phyloP scores from a whole-genome alignment of 176 grass and related monocot species.

The Cenchrus americanus region DNA sequence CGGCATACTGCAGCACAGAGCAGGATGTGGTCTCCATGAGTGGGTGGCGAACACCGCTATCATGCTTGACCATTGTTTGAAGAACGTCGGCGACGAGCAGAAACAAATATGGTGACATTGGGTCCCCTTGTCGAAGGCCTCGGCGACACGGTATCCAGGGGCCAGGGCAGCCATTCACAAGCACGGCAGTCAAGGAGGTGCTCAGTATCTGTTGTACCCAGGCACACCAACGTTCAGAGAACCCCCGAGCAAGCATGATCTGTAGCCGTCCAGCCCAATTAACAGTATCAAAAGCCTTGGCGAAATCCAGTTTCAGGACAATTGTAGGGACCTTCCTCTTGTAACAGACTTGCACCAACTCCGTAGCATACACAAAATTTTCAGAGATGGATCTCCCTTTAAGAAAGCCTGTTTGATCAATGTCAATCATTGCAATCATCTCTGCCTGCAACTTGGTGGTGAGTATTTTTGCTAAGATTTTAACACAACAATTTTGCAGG shows the following conservation, averaged over 20 bases:
- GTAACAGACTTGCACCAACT: background rate
- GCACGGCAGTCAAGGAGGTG: fast-evolving
- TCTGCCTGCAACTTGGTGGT: background rate
- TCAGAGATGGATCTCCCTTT: background rate
- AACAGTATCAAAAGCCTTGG: too few relatives aligned
- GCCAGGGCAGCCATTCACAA: background rate
- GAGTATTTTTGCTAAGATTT: background rate
- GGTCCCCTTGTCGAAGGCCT: background rate
- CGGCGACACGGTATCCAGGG: background rate
- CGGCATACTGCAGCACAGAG: background rate
- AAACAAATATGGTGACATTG: background rate
- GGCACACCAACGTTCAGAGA: fast-evolving
- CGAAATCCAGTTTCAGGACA: background rate
- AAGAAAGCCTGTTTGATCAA: background rate
- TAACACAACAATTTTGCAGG: background rate
- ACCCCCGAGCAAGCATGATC: too few relatives aligned
- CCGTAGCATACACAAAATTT: background rate
- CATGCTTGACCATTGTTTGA: fast-evolving
- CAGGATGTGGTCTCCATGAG: fast-evolving
- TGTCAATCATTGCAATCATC: background rate
- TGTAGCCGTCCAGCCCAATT: background rate
- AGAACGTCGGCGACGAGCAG: background rate
- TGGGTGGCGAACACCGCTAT: background rate
- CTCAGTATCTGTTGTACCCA: background rate
- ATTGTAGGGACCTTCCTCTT: background rate